A percentile compares a stretch with the other conserved stretches of the same genome.
phyloP scores from a whole-genome alignment of 768 basidiomycete species.

The Xerocomellus intermedius region DNA sequence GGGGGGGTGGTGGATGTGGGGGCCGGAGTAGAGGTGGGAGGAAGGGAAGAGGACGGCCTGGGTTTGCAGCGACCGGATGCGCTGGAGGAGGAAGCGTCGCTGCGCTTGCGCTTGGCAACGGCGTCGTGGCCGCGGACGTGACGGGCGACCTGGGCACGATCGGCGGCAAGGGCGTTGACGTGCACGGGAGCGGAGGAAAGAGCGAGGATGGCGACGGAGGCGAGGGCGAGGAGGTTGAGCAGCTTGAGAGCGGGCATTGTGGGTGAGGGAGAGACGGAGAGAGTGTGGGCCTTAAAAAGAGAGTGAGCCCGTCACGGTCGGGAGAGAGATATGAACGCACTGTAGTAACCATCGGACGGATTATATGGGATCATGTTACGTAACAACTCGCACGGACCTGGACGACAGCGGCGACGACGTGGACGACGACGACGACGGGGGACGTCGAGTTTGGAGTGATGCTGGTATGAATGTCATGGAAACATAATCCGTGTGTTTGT shows the following conservation, averaged over 20 bases:
- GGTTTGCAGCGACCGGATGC: constrained; percentile 56
- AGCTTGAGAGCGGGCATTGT: constrained; percentile 51
- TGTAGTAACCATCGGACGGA: not conserved
- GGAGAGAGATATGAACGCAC: constrained; percentile 2
- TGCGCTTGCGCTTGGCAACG: constrained; percentile 49
- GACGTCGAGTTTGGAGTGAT: too few species aligned
- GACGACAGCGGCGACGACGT: not conserved
- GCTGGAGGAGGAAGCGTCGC: constrained; percentile 29
- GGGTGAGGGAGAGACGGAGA: constrained; percentile 3
- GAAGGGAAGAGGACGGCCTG: constrained; percentile 36
- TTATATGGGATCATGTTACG: constrained; percentile 12
- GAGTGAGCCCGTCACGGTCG: constrained; percentile 14
- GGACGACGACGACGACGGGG: not conserved
- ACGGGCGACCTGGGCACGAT: constrained; percentile 41
- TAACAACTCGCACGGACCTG: constrained; percentile 26
- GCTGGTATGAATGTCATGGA: constrained; percentile 39
- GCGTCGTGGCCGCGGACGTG: constrained; percentile 44
- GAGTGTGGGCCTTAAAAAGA: constrained; percentile 3
- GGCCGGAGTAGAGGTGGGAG: constrained; percentile 1
- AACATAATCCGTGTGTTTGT: constrained; percentile 36
- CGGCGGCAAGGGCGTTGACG: constrained; percentile 52
- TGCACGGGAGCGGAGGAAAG: constrained; percentile 46
- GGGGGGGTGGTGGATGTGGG: constrained; percentile 4
- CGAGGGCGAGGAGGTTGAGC: constrained; percentile 56
- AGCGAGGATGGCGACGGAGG: constrained; percentile 56